These are phyloP conservation scores for Strobilomyces dryophilus DNA, from an alignment of 768 basidiomycete species.

Conservation along the genomic window DNA sequence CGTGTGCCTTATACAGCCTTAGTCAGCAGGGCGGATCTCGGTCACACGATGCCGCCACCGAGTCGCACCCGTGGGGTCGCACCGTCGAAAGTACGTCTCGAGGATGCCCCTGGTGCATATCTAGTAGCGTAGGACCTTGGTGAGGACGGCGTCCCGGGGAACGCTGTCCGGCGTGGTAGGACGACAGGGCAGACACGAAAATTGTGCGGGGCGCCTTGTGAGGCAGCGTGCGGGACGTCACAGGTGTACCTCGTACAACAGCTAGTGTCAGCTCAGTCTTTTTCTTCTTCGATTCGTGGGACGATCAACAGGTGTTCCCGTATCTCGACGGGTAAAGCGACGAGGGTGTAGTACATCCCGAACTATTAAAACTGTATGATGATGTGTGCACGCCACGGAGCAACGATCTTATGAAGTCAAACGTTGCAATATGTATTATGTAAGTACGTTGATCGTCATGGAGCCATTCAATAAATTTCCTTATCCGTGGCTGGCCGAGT, in stretches of 20 bases:
- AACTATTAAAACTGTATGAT: slow-evolving; percentile 35
- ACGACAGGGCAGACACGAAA: slow-evolving; percentile 52
- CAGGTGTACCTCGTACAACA: slow-evolving; percentile 75
- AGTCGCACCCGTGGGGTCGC: neutral
- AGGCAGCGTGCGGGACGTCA: slow-evolving; percentile 64
- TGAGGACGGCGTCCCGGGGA: slow-evolving; percentile 28
- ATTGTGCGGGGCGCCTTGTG: slow-evolving; percentile 46
- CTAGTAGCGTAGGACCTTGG: slow-evolving; percentile 46
- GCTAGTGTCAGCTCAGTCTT: slow-evolving; percentile 38
- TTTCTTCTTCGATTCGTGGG: neutral
- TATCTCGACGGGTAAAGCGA: slow-evolving; percentile 36
- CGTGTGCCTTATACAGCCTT: slow-evolving; percentile 66
- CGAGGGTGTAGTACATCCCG: slow-evolving; percentile 21
- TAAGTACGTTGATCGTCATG: too few relatives aligned
- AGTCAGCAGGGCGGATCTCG: slow-evolving; percentile 60
- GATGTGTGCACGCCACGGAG: too few relatives aligned
- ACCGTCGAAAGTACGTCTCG: slow-evolving; percentile 40
- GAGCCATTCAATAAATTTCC: neutral
- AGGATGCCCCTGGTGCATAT: slow-evolving; percentile 38
- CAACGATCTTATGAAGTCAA: too few relatives aligned
- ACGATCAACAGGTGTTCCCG: neutral
- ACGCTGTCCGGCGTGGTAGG: slow-evolving; percentile 47
- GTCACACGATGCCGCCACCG: slow-evolving; percentile 38
- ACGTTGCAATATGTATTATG: too few relatives aligned
- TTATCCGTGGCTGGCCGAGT: neutral